phyloP scores from a whole-genome alignment of 2,329 filamentous ascomycete genomes.

The Chrysoporthe puriensis region DNA sequence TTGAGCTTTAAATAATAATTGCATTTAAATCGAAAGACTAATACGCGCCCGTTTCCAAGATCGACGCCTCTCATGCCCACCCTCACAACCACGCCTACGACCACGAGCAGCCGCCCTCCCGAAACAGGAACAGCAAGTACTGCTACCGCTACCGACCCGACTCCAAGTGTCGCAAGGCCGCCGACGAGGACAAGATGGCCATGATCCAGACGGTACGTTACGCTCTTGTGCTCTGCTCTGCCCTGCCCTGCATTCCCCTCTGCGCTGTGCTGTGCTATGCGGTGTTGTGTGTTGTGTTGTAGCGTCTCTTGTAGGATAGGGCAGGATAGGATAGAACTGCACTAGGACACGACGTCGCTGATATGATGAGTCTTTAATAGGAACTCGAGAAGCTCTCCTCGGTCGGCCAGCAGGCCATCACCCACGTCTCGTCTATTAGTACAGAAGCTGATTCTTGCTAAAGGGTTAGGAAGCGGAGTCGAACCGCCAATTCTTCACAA shows the following conservation, averaged over 20 bases:
- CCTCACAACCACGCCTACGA: slow-evolving; percentile 42
- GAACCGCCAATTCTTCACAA: too few relatives aligned
- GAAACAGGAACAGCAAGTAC: slow-evolving; percentile 73
- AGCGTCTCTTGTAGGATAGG: too few relatives aligned
- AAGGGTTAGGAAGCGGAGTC: too few relatives aligned
- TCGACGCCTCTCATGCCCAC: slow-evolving; percentile 32
- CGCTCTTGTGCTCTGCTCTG: too few relatives aligned
- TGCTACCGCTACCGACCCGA: slow-evolving; percentile 96
- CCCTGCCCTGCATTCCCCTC: too few relatives aligned
- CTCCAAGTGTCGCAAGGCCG: slow-evolving; percentile 88
- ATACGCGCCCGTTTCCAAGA: slow-evolving; percentile 77
- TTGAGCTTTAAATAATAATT: too few relatives aligned
- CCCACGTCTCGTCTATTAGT: slow-evolving; percentile 68
- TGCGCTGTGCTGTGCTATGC: too few relatives aligned
- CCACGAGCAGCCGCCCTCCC: slow-evolving; percentile 37
- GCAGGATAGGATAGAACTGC: too few relatives aligned
- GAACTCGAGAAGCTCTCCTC: slow-evolving; percentile 81
- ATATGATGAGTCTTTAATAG: slow-evolving; percentile 45
- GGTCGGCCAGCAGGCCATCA: slow-evolving; percentile 90
- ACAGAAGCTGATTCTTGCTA: too few relatives aligned
- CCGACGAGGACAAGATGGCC: slow-evolving; percentile 95
- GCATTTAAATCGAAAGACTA: too few relatives aligned
- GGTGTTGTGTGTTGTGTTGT: too few relatives aligned
- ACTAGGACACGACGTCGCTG: slow-evolving; percentile 30
- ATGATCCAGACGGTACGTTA: slow-evolving; percentile 76